phyloP scores from a whole-genome alignment of 2,329 filamentous ascomycete species.

The Cercospora brassicicola region DNA sequence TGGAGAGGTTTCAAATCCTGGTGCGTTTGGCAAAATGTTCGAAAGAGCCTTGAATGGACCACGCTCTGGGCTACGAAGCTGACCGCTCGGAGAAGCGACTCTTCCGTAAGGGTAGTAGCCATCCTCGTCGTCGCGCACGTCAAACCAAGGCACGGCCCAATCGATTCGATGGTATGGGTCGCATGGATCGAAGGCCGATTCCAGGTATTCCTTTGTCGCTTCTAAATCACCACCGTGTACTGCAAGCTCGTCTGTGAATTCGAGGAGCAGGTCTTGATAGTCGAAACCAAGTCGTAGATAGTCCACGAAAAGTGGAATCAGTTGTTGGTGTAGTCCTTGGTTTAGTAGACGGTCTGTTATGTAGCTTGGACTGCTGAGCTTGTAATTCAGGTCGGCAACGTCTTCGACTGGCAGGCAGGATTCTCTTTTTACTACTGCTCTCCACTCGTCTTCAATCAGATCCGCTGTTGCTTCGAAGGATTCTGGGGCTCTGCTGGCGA shows the following conservation, averaged over 20 bases:
- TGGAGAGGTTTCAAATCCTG: neutral
- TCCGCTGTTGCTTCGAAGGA: neutral
- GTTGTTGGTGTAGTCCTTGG: neutral
- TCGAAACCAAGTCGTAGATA: conserved; percentile 14
- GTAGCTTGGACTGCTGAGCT: neutral
- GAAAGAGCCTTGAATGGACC: neutral
- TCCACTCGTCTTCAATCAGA: neutral
- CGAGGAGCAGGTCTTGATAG: neutral
- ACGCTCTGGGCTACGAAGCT: neutral
- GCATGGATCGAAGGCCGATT: neutral
- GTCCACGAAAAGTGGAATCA: neutral
- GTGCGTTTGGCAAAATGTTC: neutral
- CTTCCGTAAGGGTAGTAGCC: neutral
- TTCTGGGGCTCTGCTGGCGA: neutral
- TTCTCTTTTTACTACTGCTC: neutral
- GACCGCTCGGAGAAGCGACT: neutral
- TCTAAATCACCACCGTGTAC: neutral
- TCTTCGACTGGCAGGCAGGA: neutral
- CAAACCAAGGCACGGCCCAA: neutral
- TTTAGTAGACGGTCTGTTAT: neutral
- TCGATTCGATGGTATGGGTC: neutral
- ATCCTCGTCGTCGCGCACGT: neutral
- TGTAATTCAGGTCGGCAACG: neutral
- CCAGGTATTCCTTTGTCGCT: neutral
- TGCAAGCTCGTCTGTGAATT: neutral